These are phyloP conservation scores for Cucurbita pepo DNA, from an alignment of 306 rosid genomes.

Conservation along the genomic window DNA sequence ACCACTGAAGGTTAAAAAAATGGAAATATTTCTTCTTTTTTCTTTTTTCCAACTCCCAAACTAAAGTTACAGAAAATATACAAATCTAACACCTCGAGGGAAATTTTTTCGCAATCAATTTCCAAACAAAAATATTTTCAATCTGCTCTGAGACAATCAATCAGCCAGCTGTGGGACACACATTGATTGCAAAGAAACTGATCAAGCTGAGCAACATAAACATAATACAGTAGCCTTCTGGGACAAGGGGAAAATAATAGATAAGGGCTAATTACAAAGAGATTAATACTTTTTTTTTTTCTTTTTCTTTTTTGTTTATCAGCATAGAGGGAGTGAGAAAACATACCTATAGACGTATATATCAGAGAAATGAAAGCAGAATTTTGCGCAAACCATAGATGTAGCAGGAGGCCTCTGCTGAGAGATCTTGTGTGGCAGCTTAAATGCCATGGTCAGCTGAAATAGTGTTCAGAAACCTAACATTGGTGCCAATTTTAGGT, in stretches of 20 bases:
- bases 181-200: not conserved
- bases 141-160: not conserved
- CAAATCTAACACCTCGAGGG: not conserved
- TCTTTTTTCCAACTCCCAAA: not conserved
- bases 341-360: not conserved
- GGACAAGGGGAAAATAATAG: not conserved
- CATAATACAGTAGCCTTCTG: not conserved
- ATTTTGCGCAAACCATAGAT: not conserved
- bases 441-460: constrained; percentile 18
- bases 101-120: not conserved
- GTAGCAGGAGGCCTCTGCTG: not conserved
- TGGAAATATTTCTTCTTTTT: not conserved
- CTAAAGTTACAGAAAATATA: not conserved
- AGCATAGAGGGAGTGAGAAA: not conserved
- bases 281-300: not conserved
- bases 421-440: not conserved
- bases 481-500: constrained; percentile 46
- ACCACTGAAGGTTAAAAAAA: not conserved
- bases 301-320: not conserved
- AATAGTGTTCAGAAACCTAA: constrained; percentile 19
- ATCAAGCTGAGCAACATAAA: not conserved
- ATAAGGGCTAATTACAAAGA: not conserved
- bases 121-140: not conserved
- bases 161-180: not conserved
- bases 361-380: not conserved